Base-by-base conservation (phyloP, 2,329 filamentous ascomycete species). In the Penicillium freii region DNA sequence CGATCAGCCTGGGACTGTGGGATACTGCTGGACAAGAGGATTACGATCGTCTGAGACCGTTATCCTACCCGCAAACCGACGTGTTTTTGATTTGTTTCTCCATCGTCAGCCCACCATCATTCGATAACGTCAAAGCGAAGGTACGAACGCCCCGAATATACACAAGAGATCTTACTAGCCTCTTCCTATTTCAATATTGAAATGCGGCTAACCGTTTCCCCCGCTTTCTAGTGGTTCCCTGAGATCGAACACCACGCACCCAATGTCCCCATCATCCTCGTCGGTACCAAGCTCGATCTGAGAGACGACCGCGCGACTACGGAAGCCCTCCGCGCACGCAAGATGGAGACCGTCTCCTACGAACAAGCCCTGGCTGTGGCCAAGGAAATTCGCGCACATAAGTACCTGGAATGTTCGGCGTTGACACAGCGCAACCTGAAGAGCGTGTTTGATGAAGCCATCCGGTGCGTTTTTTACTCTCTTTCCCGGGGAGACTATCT, bases 81-180 rank as follows among this genome's bases (percentile, higher is more conserved):
- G 94, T 97, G 48, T 97, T 97, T 78, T 82, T 97, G 66, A 97
- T 97, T 75, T 97, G 93, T 80, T 97, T 97, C 80, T 97, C 92
- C 65, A 95, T 97, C 73, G 92, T 97, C 78, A 95, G 90, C 86
- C 93, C 93, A 48, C 91, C 94, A 23, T 97, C 93, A 33, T 97
- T 97, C 73, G 94, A 97, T 79, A 99, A 99, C 86, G 93, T 99
- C 74, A 94, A 92, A 80, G 92, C 92, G 60, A 99, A 97, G 88
- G 92, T 96, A 81, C 66, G 61, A 23, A 33, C 7, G 9, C 4
- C 19, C 33, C n/a, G 17, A 50, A 25, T 9, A 38, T 38, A 15
- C 33, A 25, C 34, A 23, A 25, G 19, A 23, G 8, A 42, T 11
- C 11, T 25, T 34, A 21, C 40, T 23, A 45, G 11, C 7, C 9